These are phyloP conservation scores for Aspergillus olivimuriae DNA, from an alignment of 495 filamentous ascomycete genomes.

Conservation along the genomic window DNA sequence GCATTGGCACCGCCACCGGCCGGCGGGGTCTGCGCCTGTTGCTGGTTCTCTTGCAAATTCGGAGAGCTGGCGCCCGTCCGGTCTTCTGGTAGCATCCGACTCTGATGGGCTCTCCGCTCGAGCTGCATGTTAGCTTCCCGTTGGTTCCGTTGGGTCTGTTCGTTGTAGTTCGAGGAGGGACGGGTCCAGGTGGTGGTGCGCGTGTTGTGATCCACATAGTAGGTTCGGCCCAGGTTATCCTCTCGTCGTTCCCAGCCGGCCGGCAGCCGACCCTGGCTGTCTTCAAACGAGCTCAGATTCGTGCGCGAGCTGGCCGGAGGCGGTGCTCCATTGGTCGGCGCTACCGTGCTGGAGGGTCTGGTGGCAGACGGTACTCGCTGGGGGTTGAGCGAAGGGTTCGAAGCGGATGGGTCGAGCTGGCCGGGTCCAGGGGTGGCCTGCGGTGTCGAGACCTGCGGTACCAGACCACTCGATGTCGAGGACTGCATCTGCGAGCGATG, in stretches of 20 bases:
- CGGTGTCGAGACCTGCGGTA: slow-evolving; percentile 30
- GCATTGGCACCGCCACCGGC: slow-evolving; percentile 44
- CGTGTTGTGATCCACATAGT: slow-evolving; percentile 98
- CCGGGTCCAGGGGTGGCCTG: slow-evolving; percentile 22
- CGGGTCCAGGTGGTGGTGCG: slow-evolving; percentile 93
- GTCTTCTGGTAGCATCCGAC: slow-evolving; percentile 92
- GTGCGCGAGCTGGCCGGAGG: slow-evolving; percentile 42
- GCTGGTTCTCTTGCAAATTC: slow-evolving; percentile 60
- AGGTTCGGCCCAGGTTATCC: slow-evolving; percentile 94
- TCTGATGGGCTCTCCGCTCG: slow-evolving; percentile 88
- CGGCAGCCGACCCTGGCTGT: slow-evolving; percentile 84
- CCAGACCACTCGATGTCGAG: slow-evolving; percentile 36
- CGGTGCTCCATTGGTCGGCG: slow-evolving; percentile 27
- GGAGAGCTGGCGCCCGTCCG: slow-evolving; percentile 92
- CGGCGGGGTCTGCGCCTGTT: slow-evolving; percentile 44
- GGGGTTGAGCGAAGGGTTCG: slow-evolving; percentile 30
- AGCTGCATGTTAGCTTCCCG: slow-evolving; percentile 83
- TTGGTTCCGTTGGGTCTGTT: slow-evolving; percentile 67
- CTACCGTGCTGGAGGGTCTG: slow-evolving; percentile 23
- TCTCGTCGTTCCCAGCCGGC: slow-evolving; percentile 94
- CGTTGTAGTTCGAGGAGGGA: slow-evolving; percentile 74
- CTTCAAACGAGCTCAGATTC: slow-evolving; percentile 88
- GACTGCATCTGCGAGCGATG: slow-evolving; percentile 32
- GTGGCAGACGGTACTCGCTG: slow-evolving; percentile 36
- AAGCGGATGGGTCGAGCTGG: slow-evolving; percentile 26